Evolutionary conservation across 257 asterid genomes (phyloP), one percentile per base, ranked within the genome.

Genomic region (Linderniella brevidens): DNA sequence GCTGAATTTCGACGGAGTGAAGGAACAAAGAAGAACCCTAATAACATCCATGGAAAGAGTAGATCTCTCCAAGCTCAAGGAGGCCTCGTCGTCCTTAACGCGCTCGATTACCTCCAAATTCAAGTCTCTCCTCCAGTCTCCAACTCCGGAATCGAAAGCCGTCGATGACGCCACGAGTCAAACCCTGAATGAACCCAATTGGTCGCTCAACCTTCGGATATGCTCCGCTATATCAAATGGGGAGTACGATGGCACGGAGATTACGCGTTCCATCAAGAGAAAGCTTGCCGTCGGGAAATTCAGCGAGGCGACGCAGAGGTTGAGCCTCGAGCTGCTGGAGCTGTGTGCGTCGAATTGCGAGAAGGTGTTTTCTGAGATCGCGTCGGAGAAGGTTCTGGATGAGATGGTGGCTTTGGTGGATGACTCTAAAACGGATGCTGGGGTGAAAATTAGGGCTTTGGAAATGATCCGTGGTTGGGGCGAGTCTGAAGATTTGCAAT

Each of bases 201-300:
- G 94, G 96, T 82, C 94, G n/a, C 75, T 86, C 43, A 86, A 86
- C 46, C 81, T 86, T n/a, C 79, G 96, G 50, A 86, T 86, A 48
- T 86, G 96, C 61, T 72, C 90, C 46, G 65, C 77, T 86, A 82
- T 86, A 69, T 63, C 67, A 52, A 69, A 74, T 37, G 78, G 70
- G 29, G 93, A 86, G 48, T 63, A 76, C 53, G 80, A 66, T 52
- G 84, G 94, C 17, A 54, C 94, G 5, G 96, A 82, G 62, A 62
- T 82, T 48, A 94, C 82, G 1, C 70, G 73, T 63, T 70, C 94
- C 15, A 71, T 86, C 17, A 86, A 82, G 79, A 76, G 60, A 78
- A 86, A 86, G 60, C 51, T 86, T 57, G 65, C 41, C 11, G 9
- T 64, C 59, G 85, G 77, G 0, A 78, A 68, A 37, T 25, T 25